Conservation (phyloP, 1,284 basidiomycete species). For the Ganoderma lucidum region DNA sequence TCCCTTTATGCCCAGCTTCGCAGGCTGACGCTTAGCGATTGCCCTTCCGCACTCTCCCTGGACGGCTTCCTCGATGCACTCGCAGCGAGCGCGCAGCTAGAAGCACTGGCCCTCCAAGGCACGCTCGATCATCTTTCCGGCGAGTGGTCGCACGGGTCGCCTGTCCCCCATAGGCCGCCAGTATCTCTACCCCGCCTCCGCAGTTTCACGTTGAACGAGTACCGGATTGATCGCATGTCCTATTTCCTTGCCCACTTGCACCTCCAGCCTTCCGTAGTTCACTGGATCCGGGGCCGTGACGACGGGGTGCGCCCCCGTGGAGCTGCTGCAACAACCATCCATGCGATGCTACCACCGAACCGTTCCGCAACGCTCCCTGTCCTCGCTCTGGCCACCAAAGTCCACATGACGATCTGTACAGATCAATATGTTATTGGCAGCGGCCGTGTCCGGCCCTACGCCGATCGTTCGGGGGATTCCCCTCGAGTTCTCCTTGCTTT, state of each 20-base stretch:
- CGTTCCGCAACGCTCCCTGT: background rate
- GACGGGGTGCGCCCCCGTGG: too few species aligned
- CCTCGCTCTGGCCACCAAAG: too few species aligned
- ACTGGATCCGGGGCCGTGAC: background rate
- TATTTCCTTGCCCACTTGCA: background rate
- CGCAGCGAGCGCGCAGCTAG: background rate
- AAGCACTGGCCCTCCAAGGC: background rate
- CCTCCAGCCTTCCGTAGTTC: background rate
- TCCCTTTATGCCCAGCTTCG: too few species aligned
- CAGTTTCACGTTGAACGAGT: background rate
- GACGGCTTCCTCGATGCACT: too few species aligned
- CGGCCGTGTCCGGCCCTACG: too few species aligned
- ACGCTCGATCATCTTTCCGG: background rate
- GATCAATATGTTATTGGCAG: too few species aligned
- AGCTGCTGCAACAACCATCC: too few species aligned
- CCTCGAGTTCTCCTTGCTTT: too few species aligned
- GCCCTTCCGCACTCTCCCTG: too few species aligned
- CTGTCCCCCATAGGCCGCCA: background rate
- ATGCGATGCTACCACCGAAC: slow-evolving; percentile 1
- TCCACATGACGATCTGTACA: too few species aligned
- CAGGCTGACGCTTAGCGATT: too few species aligned
- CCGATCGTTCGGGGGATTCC: too few species aligned
- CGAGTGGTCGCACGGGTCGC: background rate
- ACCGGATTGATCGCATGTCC: background rate
- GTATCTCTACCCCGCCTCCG: background rate